Evolutionary conservation across 306 rosid species (phyloP).

Genomic region (Canavalia gladiata): DNA sequence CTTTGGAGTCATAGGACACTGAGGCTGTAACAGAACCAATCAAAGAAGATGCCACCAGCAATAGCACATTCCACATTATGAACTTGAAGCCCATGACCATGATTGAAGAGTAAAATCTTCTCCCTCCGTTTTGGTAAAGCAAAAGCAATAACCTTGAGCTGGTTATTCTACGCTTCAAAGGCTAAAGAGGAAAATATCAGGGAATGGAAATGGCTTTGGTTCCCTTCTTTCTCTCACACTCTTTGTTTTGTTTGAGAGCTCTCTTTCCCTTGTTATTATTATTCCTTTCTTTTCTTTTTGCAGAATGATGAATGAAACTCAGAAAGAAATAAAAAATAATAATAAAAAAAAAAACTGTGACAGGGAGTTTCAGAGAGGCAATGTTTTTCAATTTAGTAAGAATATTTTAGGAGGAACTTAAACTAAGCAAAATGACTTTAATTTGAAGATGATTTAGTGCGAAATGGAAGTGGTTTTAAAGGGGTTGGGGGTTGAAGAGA

Average conservation of each 20-base stretch:
- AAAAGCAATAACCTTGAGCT: conserved; percentile 53
- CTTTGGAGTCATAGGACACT: conserved; percentile 88
- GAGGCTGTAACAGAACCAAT: conserved; percentile 68
- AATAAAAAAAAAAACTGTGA: conserved; percentile 14
- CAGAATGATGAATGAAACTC: conserved; percentile 33
- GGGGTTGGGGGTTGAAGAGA: background rate
- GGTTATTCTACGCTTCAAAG: conserved; percentile 58
- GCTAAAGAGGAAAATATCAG: conserved; percentile 46
- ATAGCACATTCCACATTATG: conserved; percentile 67
- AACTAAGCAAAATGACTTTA: background rate
- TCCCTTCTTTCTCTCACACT: background rate
- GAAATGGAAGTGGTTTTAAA: conserved; percentile 63
- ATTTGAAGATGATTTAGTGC: conserved; percentile 8
- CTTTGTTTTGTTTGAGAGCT: conserved; percentile 9
- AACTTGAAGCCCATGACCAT: conserved; percentile 62
- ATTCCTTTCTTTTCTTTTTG: background rate
- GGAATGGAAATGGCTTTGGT: conserved; percentile 52
- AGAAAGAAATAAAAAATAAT: background rate
- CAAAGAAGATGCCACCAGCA: conserved; percentile 51
- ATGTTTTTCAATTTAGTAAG: background rate
- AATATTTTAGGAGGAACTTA: background rate
- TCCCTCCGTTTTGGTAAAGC: conserved; percentile 50
- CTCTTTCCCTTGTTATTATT: background rate
- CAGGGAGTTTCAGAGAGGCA: conserved; percentile 35
- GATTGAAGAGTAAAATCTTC: background rate